Percentiles rank a stretch among this genome's conserved stretches.
phyloP scores from a whole-genome alignment of 2,329 filamentous ascomycete species.

The Neonectria hederae region DNA sequence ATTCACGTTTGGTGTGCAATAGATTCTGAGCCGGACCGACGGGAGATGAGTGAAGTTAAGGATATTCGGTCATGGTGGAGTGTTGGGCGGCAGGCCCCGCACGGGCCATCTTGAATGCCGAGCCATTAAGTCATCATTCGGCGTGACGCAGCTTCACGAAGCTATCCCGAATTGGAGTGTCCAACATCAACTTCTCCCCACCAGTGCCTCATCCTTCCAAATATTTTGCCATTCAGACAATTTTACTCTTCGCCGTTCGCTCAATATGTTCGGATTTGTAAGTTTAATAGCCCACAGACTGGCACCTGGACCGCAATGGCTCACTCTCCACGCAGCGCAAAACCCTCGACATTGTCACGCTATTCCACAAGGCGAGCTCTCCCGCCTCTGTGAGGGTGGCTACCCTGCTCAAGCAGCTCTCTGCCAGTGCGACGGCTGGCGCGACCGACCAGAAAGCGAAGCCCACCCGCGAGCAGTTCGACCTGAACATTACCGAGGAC shows the following conservation, averaged over 20 bases:
- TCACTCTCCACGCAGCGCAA: constrained; percentile 66
- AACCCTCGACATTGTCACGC: constrained; percentile 88
- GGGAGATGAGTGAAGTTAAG: constrained; percentile 2
- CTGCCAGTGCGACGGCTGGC: constrained; percentile 71
- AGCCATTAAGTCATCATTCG: constrained; percentile 41
- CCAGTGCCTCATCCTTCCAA: constrained; percentile 11
- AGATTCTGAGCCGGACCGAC: background rate
- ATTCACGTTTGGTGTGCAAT: background rate
- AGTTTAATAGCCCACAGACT: constrained; percentile 34
- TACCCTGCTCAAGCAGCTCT: constrained; percentile 81
- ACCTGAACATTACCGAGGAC: constrained; percentile 84
- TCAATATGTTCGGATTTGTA: constrained; percentile 60
- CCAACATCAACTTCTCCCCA: constrained; percentile 31
- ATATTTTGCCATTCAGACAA: constrained; percentile 12
- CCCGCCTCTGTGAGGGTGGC: constrained; percentile 78
- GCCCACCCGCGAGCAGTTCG: constrained; percentile 73
- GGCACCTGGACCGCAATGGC: constrained; percentile 11
- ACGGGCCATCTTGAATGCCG: constrained; percentile 34
- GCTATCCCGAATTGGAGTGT: constrained; percentile 42
- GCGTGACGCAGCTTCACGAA: constrained; percentile 40
- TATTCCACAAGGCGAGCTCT: constrained; percentile 88
- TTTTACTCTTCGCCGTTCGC: background rate
- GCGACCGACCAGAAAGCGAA: constrained; percentile 68
- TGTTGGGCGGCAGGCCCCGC: constrained; percentile 15
- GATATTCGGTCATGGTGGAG: constrained; percentile 14